A percentile compares a stretch with the other conserved stretches of the same genome.
phyloP scores from a whole-genome alignment of 140 eudicot species.

The Oenanthe javanica region DNA sequence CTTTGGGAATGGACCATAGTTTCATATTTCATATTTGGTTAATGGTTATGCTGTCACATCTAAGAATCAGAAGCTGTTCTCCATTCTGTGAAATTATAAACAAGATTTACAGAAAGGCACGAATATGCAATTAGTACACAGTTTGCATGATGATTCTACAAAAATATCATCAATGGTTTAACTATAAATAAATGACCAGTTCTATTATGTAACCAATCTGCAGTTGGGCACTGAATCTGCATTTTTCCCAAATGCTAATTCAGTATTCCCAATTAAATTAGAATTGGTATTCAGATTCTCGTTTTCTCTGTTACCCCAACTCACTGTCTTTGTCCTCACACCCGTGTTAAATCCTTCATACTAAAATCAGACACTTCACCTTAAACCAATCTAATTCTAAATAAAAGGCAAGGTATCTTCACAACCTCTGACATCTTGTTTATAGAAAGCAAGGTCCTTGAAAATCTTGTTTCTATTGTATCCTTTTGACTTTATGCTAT shows the following conservation, averaged over 20 bases:
- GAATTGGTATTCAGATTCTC: not conserved
- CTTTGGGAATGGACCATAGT: not conserved
- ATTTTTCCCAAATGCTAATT: not conserved
- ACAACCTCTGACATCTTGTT: not conserved
- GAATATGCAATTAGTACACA: not conserved
- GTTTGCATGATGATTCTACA: not conserved
- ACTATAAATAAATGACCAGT: not conserved
- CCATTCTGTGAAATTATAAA: not conserved
- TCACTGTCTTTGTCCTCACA: not conserved
- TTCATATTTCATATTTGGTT: not conserved
- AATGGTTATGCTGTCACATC: not conserved
- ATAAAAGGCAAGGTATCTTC: no score
- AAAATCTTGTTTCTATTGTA: not conserved
- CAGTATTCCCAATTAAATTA: not conserved
- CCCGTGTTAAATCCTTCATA: not conserved
- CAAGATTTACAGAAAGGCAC: not conserved
- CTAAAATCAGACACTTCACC: not conserved
- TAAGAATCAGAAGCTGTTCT: not conserved
- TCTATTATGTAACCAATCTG: not conserved
- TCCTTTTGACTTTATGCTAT: not conserved
- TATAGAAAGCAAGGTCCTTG: not conserved
- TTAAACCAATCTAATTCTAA: no score
- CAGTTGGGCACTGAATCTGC: not conserved
- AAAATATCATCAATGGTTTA: not conserved
- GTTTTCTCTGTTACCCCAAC: not conserved